Percentiles rank a stretch among this genome's conserved stretches.
Evolutionary conservation across 345 rosid species (phyloP).

Genomic region (Arabidopsis suecica): DNA sequence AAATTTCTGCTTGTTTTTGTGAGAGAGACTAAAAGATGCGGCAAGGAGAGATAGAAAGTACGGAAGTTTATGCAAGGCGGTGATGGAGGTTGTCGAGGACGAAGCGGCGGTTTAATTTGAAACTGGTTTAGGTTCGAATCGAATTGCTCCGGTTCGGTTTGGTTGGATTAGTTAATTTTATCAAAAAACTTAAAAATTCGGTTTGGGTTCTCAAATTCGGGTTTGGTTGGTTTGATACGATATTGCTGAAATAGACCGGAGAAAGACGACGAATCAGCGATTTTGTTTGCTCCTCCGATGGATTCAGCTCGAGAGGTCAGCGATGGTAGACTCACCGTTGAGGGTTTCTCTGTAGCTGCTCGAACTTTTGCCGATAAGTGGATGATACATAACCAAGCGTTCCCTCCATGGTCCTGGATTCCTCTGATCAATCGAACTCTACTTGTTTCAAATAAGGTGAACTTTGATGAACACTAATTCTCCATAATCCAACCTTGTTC

Average conservation of each 20-base stretch:
- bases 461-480: constrained; percentile 9
- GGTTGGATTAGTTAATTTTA: neutral
- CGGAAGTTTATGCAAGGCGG: constrained; percentile 29
- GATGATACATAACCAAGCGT: constrained; percentile 47
- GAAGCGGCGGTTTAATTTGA: constrained; percentile 32
- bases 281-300: constrained; percentile 20
- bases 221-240: neutral
- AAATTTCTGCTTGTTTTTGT: neutral
- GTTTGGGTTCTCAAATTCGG: neutral
- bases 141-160: neutral
- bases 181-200: neutral
- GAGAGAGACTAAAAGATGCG: neutral
- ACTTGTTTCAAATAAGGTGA: constrained; percentile 49
- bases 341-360: constrained; percentile 58
- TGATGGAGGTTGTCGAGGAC: neutral
- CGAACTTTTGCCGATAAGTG: constrained; percentile 58
- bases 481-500: neutral
- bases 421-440: constrained; percentile 48
- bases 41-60: neutral
- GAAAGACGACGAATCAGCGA: constrained; percentile 6
- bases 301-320: constrained; percentile 30
- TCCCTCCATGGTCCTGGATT: constrained; percentile 67
- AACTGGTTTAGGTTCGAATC: neutral
- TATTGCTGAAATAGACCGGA: neutral
- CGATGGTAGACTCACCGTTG: constrained; percentile 65